Evolutionary conservation across 2,329 filamentous ascomycete species (phyloP).

Genomic region (Penicillium sp.): DNA sequence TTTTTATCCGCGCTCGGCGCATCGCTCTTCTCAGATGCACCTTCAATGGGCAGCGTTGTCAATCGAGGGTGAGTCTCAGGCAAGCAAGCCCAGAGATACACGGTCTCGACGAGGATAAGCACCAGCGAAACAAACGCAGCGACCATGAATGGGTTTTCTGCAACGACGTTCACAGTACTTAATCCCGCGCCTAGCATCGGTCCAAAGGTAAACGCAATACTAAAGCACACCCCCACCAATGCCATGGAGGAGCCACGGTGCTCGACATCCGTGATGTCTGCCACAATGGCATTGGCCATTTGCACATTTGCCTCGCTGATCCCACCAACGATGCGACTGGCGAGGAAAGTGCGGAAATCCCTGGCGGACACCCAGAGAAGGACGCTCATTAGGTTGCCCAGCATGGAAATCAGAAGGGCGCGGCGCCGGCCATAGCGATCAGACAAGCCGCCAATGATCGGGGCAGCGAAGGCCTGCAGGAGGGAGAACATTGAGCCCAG

Average conservation of each 20-base stretch:
- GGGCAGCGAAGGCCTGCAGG: slow-evolving; percentile 88
- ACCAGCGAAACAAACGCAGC: slow-evolving; percentile 85
- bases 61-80: slow-evolving; percentile 78
- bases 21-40: slow-evolving; percentile 20
- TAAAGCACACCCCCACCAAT: slow-evolving; percentile 93
- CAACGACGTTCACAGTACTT: slow-evolving; percentile 73
- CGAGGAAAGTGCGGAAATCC: slow-evolving; percentile 93
- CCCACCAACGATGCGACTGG: slow-evolving; percentile 88
- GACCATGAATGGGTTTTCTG: slow-evolving; percentile 89
- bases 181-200: slow-evolving; percentile 88
- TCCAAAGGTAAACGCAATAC: slow-evolving; percentile 94
- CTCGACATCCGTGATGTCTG: slow-evolving; percentile 86
- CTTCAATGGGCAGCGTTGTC: slow-evolving; percentile 31
- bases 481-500: slow-evolving; percentile 92
- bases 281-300: slow-evolving; percentile 92
- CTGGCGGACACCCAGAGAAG: slow-evolving; percentile 91
- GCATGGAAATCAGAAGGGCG: slow-evolving; percentile 88
- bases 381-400: slow-evolving; percentile 88
- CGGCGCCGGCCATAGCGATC: slow-evolving; percentile 85
- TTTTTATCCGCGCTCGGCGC: neutral
- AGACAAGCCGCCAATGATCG: slow-evolving; percentile 84
- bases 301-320: slow-evolving; percentile 97
- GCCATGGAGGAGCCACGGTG: slow-evolving; percentile 92
- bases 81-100: slow-evolving; percentile 80
- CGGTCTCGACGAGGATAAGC: slow-evolving; percentile 81